Evolutionary conservation across 148 eudicot genomes (phyloP).

Genomic region (Salicornia ramosissima): DNA sequence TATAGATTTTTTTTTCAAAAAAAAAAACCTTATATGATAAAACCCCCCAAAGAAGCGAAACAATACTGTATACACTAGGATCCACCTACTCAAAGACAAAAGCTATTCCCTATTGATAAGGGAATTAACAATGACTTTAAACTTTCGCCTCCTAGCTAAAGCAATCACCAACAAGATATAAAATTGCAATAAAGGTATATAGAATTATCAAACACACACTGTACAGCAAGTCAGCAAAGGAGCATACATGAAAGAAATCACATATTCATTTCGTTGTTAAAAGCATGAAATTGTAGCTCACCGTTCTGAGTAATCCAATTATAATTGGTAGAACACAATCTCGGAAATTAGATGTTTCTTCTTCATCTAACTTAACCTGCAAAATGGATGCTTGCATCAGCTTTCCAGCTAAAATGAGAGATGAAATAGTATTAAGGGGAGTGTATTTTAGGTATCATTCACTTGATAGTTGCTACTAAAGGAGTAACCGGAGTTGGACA

Average conservation of each 20-base stretch:
- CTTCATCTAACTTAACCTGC: conserved; percentile 70
- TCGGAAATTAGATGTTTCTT: conserved; percentile 56
- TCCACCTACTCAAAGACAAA: not conserved
- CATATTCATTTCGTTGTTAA: not conserved
- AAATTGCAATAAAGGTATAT: not conserved
- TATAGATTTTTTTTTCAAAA: no score
- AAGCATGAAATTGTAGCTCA: conserved; percentile 32
- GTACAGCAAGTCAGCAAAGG: not conserved
- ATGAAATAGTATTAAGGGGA: no score
- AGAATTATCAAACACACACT: not conserved
- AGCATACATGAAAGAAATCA: not conserved
- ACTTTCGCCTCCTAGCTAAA: conserved; percentile 6
- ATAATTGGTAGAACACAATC: conserved; percentile 81
- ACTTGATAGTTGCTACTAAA: no score
- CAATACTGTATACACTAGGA: not conserved
- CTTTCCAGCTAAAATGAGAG: not conserved
- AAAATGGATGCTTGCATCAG: conserved; percentile 17
- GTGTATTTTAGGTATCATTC: no score
- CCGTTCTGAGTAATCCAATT: conserved; percentile 93
- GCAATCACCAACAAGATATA: not conserved
- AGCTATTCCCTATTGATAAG: not conserved
- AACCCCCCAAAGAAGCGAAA: not conserved
- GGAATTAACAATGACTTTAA: not conserved
- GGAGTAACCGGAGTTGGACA: no score
- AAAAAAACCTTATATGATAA: not conserved